phyloP scores from a whole-genome alignment of 192 early-diverging fungal genomes.

The Phycomyces nitens region DNA sequence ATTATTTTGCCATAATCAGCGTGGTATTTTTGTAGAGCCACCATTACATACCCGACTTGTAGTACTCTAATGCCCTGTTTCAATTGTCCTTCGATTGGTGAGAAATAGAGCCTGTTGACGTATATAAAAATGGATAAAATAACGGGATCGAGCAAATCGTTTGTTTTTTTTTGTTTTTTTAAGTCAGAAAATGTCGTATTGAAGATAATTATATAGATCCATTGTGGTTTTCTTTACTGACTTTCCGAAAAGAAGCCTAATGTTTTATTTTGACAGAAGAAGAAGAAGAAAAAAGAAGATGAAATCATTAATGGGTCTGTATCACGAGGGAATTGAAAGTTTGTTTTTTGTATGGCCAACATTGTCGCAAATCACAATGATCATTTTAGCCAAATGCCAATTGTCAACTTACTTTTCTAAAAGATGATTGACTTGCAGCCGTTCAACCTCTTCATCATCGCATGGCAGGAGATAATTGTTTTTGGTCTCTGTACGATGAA shows the following conservation, averaged over 20 bases:
- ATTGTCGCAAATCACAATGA: too few relatives aligned
- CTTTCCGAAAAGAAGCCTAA: neutral
- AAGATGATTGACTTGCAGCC: constrained; percentile 24
- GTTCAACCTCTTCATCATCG: constrained; percentile 35
- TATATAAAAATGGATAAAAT: too few relatives aligned
- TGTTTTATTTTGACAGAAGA: neutral
- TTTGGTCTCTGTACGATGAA: constrained; percentile 5
- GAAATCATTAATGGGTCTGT: too few relatives aligned
- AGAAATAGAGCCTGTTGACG: constrained; percentile 5
- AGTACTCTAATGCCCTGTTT: constrained; percentile 26
- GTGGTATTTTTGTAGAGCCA: neutral
- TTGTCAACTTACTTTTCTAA: constrained; percentile 7
- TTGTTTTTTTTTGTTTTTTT: too few relatives aligned
- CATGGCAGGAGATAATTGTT: constrained; percentile 23
- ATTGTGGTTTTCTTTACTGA: neutral
- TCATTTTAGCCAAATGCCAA: neutral
- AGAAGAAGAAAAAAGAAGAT: neutral
- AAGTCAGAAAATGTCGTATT: too few relatives aligned
- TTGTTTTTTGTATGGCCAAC: neutral
- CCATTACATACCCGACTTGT: constrained; percentile 21
- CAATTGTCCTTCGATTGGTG: constrained; percentile 26
- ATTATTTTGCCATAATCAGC: too few relatives aligned
- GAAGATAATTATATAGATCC: neutral
- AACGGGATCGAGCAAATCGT: too few relatives aligned
- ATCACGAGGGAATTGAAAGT: too few relatives aligned